Base-by-base conservation (phyloP, 2,329 filamentous ascomycete genomes). In the Aspergillus sp. region DNA sequence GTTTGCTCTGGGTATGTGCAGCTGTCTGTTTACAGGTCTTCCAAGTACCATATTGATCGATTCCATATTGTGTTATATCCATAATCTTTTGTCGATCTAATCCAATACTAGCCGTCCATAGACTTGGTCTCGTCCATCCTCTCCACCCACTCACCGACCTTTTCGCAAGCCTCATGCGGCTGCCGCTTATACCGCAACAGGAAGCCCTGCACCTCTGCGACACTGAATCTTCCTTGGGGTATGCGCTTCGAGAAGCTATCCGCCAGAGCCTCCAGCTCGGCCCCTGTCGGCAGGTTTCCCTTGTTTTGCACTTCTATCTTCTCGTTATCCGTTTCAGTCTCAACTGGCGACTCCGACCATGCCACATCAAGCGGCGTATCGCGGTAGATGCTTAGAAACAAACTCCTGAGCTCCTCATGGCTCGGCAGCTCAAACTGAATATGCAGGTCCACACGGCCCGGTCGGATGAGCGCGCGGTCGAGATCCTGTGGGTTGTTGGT, bases 401-500 rank as follows among this genome's bases (percentile, higher is more conserved):
- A 65, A 31, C 69, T 69, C 41, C 66, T 63, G 47, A 73, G 67
- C 47, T 74, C 72, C 43, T 62, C 63, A 54, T 62, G 66, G 7
- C 68, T 68, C 4, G 65, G 75, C 1, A 64, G 47, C 7, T 56
- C 61, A 74, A 92, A 91, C 6, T 79, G 79, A 1, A 92, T 84
- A 67, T 89, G 86, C 47, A 89, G 78, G 66, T 93, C 91, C 1
- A 93, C 88, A 0, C 90, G 82, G 1, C 91, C 91, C 0, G 91
- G 90, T 0, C 91, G 83, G 53, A 92, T 87, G 7, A 93, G 82
- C 0, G 90, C 91, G 41, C 87, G 84, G 71, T 93, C 90, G 0
- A 93, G 84, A 7, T 84, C 82, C 68, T 93, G 88, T 3, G 89
- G 88, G 59, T 86, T 85, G 74, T 93, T 93, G 41, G 89, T 92